Base-by-base conservation (phyloP, 2,329 filamentous ascomycete species). In the Hirsutella thompsonii region DNA sequence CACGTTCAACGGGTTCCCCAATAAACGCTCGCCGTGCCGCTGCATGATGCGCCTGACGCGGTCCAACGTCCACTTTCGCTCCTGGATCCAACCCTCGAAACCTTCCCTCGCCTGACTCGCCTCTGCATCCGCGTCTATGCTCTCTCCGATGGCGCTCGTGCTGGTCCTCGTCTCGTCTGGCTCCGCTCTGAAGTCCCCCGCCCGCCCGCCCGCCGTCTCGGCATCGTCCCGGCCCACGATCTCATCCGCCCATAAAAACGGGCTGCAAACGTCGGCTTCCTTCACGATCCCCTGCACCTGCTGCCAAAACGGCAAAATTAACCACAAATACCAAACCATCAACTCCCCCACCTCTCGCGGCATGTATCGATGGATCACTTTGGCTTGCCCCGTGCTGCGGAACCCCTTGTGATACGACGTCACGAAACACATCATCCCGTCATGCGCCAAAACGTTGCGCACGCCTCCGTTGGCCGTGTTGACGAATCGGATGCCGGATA, bases 351-450 rank as follows among this genome's bases (percentile, higher is more conserved):
- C 23, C 23, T 26, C 23, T 26, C 23, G 23, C 23, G 23, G 23
- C 23, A 26, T 26, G 23, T 26, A 26, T 11, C 23, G 23, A 26
- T 26, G 23, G 23, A 26, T 26, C 23, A 32, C 30, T 14, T 32
- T 32, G 30, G 30, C 30, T 28, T 50, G 42, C 11, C 44, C 42
- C 16, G 41, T 50, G 18, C 42, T 49, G 11, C 38, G 30, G 43
- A 49, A 51, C 20, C 41, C 41, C 42, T 53, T 55, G 37, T 50
- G 36, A 30, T 55, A 55, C 32, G 38, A 40, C 18, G 47, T 48
- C 13, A 55, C 45, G 32, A 52, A 54, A 36, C 36, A 37, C 30
- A 46, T 39, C 21, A 38, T 34, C 18, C 38, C 13, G 8, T 48
- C 23, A 37, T 44, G 28, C 9, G 32, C 36, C 30, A 48, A 43